Evolutionary conservation across 257 asterid species (phyloP), one percentile per base, ranked within the genome.

Genomic region (Scutellaria baicalensis): DNA sequence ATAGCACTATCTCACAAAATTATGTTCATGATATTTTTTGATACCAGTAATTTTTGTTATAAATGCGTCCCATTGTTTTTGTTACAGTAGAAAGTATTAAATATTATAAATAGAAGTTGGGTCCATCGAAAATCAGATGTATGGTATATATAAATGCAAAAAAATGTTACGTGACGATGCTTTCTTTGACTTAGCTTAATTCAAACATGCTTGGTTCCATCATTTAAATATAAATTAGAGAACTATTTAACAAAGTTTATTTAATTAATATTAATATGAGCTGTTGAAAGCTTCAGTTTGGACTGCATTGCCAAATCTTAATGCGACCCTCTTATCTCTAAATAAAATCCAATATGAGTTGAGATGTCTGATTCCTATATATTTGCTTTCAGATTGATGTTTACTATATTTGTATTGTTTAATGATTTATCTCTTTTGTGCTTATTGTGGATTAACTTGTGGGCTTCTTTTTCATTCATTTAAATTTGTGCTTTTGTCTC

Each of bases 281-380:
- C 23, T 59, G 59, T 33, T 60, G 62, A 68, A 49, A 54, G 38
- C 51, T 31, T 59, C 33, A 51, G 3, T 58, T 68, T 68, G 79
- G 79, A 75, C 23, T 75, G 66, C 45, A 44, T 56, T 44, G 63
- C 61, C 61, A 64, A 65, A 45, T 72, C 77, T 43, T 43, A 40
- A 9, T 14, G 8, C 9, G 42, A 10, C 43, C 51, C 14, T 55
- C 59, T 47, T 27, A 1, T 64, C 54, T 60, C 35, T 48, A 14
- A 58, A 17, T 40, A 36, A 56, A 64, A 42, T 17, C 31, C 56
- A 50, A 62, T n/a, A 63, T n/a, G 68, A 23, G 43, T 43, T 14
- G 68, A 23, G 43, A 63, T 55, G 23, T 27, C 54, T 64, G 69
- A 64, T 42, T 12, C 47, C 40, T 20, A 36, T 20, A 36, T 44